These are phyloP conservation scores for Austroboletus niveus DNA, from an alignment of 1,284 basidiomycete species.

Conservation along the genomic window DNA sequence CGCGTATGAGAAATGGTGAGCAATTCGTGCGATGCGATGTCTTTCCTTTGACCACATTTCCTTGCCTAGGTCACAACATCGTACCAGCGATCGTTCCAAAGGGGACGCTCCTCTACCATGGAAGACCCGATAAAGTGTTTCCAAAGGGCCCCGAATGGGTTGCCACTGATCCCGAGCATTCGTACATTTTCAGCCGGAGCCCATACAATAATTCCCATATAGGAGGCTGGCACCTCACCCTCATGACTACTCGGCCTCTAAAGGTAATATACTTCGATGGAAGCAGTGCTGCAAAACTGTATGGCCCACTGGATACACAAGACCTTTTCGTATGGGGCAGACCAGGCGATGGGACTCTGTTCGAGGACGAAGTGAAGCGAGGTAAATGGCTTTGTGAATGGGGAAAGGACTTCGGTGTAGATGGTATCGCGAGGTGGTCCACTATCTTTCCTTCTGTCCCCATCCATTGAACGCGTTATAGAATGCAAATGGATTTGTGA, in stretches of 20 bases:
- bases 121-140: constrained; percentile 12
- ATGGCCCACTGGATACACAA: constrained; percentile 42
- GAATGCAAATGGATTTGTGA: constrained; percentile 53
- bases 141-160: no score
- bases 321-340: constrained; percentile 42
- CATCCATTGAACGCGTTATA: constrained; percentile 11
- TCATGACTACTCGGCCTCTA: constrained; percentile 36
- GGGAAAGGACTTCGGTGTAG: constrained; percentile 35
- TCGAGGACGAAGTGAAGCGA: constrained; percentile 26
- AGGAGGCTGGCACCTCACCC: constrained; percentile 40
- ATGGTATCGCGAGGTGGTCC: constrained; percentile 38
- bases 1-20: no score
- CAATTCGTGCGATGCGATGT: no score
- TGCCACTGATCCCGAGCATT: constrained; percentile 42
- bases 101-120: constrained; percentile 45
- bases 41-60: no score
- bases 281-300: constrained; percentile 37
- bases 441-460: neutral
- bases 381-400: constrained; percentile 36
- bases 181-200: constrained; percentile 35
- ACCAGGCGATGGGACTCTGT: constrained; percentile 11
- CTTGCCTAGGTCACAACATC: constrained; percentile 39
- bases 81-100: constrained; percentile 40
- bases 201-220: neutral
- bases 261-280: constrained; percentile 47